These are phyloP conservation scores for Tulasnella sp. DNA, from an alignment of 768 basidiomycete species.

Conservation along the genomic window DNA sequence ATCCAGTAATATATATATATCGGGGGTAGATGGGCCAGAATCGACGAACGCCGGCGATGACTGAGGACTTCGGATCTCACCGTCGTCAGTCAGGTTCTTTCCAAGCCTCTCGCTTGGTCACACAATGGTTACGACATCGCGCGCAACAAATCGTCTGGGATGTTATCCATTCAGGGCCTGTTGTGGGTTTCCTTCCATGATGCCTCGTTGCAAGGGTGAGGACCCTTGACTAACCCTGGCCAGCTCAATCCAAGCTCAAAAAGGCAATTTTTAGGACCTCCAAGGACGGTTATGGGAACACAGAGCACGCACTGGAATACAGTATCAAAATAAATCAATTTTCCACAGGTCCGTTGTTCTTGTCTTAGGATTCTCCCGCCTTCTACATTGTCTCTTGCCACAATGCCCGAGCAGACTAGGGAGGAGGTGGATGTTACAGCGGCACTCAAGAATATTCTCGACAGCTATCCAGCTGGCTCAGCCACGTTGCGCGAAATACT, in stretches of 20 bases:
- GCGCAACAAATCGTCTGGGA: no score
- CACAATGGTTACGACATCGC: no score
- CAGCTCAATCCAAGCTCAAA: not conserved
- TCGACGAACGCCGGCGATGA: no score
- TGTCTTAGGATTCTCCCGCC: not conserved
- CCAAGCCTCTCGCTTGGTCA: no score
- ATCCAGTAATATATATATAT: no score
- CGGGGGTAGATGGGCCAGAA: no score
- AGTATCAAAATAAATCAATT: not conserved
- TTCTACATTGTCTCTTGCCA: not conserved
- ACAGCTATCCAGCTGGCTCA: constrained; percentile 15
- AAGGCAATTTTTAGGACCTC: no score
- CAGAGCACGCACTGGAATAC: not conserved
- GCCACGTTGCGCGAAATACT: constrained; percentile 5
- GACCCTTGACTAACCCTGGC: not conserved
- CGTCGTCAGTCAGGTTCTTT: no score
- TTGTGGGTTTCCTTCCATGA: not conserved
- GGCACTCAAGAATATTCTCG: constrained; percentile 1
- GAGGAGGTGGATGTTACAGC: constrained; percentile 12
- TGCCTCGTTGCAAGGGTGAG: not conserved
- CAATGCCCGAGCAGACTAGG: not conserved
- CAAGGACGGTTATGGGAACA: not conserved
- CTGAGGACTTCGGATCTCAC: not conserved
- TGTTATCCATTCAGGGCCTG: no score
- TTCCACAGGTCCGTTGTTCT: not conserved